Evolutionary conservation across 345 rosid species (phyloP), one percentile per base, ranked within the genome.

Genomic region (Syzygium grande): DNA sequence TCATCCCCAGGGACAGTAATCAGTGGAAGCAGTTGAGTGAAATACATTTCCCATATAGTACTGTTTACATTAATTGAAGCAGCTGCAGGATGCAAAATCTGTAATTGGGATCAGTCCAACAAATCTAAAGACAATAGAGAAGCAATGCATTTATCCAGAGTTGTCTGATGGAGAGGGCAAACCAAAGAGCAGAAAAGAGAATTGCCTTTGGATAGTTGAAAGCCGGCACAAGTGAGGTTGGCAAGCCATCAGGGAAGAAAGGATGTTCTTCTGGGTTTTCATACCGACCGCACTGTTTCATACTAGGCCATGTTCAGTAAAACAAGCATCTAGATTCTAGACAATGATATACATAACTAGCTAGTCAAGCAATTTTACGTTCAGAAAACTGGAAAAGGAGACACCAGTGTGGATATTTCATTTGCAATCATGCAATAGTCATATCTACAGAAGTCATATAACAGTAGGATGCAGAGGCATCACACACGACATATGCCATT

Each of bases 191-290:
- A 46, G 22, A 88, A 84, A 88, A 65, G 46, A 68, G 41, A 68
- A 68, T 68, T 90, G 94, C 99, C 95, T 38, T 86, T 46, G 96
- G 89, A 92, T 92, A 93, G 46, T 90, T 88, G 86, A 85, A 80
- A 11, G 89, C 51, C 25, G 95, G 94, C 51, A 93, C 89, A 22
- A 90, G 16, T 3, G 94, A 87, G 11, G 78, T 86, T 52, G 98
- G 99, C 68, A 94, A 89, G 58, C 68, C 83, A 4, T 94, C 94
- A 7, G 96, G 96, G 88, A 96, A 97, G 93, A 96, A 97, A 38
- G 99, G 96, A 89, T 90, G 92, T 90, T 97, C 99, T 92, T 95
- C 97, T 8, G 99, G 98, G 79, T 93, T 94, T 56, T 85, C 94
- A 84, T 95, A 97, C 89, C 99, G 94, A 84, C 98, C 99, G 13